Conservation (phyloP, 495 filamentous ascomycete genomes). For the Tuber microsphaerosporum region DNA sequence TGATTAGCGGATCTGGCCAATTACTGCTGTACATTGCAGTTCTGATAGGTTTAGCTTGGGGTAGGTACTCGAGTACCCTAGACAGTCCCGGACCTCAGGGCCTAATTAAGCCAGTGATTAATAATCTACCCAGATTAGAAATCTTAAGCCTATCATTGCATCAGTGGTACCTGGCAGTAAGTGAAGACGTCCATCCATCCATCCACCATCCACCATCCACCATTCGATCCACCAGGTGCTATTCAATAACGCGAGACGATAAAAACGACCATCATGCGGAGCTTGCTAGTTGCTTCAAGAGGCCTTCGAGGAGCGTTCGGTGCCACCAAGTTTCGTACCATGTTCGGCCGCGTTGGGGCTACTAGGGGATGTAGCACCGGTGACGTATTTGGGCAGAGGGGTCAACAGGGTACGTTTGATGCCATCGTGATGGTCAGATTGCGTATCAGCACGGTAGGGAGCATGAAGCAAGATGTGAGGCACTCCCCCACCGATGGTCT, state of each 20-base stretch:
- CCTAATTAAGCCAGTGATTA: not conserved
- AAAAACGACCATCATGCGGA: not conserved
- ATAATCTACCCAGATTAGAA: not conserved
- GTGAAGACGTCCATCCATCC: not conserved
- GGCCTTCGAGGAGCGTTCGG: not conserved
- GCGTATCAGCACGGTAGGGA: too few relatives aligned
- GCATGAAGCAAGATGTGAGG: too few relatives aligned
- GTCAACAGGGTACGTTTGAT: too few relatives aligned
- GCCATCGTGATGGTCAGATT: too few relatives aligned
- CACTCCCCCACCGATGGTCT: too few relatives aligned
- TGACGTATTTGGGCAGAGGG: too few relatives aligned
- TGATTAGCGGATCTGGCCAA: too few relatives aligned
- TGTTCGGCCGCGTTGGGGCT: not conserved
- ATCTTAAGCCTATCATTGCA: not conserved
- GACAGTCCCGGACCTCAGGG: not conserved
- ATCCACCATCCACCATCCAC: slow-evolving; percentile 1
- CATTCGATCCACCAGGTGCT: not conserved
- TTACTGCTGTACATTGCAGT: too few relatives aligned
- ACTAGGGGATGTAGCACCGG: not conserved
- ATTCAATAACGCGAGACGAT: not conserved
- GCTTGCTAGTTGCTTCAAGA: not conserved
- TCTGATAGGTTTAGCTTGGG: too few relatives aligned
- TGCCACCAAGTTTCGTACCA: not conserved
- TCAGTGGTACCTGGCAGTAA: not conserved
- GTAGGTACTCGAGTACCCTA: too few relatives aligned